A percentile compares a stretch with the other conserved stretches of the same genome.
Conservation (phyloP, 305 asterid genomes). For the Andrographis paniculata region DNA sequence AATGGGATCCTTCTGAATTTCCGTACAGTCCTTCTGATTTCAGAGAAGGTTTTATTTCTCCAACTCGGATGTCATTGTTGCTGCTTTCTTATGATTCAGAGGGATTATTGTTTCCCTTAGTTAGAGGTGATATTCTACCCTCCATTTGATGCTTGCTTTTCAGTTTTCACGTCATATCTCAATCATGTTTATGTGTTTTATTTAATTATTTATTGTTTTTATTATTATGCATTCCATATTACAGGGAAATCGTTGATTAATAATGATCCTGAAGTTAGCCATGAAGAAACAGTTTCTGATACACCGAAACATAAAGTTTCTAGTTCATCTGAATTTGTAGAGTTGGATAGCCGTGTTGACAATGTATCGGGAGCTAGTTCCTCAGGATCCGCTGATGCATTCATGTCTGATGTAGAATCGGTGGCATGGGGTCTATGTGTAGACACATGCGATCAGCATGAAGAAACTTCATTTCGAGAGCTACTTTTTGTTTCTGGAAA, state of each 20-base stretch:
- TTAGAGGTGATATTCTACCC: constrained; percentile 40
- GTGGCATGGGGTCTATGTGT: constrained; percentile 82
- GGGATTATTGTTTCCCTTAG: constrained; percentile 69
- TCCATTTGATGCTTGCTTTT: constrained; percentile 6
- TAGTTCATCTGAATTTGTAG: constrained; percentile 25
- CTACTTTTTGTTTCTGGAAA: constrained; percentile 77
- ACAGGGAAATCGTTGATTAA: constrained; percentile 31
- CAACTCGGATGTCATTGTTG: constrained; percentile 57
- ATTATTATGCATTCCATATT: constrained; percentile 4
- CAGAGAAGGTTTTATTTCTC: constrained; percentile 84
- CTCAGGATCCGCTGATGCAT: constrained; percentile 34
- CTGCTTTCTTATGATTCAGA: constrained; percentile 55
- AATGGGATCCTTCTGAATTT: constrained; percentile 65
- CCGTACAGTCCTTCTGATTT: constrained; percentile 59
- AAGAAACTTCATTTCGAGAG: constrained; percentile 48
- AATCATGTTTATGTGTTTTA: constrained; percentile 12
- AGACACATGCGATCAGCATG: constrained; percentile 43
- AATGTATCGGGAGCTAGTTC: constrained; percentile 21
- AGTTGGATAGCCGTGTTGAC: constrained; percentile 25
- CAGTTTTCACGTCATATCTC: too few species aligned
- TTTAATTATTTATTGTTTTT: constrained; percentile 8
- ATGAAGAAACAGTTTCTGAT: constrained; percentile 22
- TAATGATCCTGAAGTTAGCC: constrained; percentile 30
- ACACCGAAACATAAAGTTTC: constrained; percentile 27
- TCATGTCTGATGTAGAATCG: constrained; percentile 63